These are phyloP conservation scores for Oxyria digyna DNA, from an alignment of 148 eudicot species.

Conservation along the genomic window DNA sequence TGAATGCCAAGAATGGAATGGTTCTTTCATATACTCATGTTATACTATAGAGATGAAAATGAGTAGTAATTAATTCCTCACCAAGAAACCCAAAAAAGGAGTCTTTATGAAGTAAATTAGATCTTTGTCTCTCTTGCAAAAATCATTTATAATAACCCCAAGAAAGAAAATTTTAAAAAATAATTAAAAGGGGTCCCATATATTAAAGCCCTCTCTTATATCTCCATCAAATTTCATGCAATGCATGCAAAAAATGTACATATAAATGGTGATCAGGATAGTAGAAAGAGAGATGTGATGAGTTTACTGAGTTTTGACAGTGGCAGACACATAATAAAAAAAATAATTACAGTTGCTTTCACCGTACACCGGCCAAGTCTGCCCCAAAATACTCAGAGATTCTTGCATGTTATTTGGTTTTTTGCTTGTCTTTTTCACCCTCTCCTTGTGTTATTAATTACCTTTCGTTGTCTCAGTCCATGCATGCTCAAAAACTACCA, in stretches of 20 bases:
- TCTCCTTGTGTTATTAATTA: not conserved
- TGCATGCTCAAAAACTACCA: slow-evolving; percentile 3
- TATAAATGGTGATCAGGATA: not conserved
- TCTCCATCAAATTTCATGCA: slow-evolving; percentile 6
- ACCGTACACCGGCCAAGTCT: not conserved
- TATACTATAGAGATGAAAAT: not conserved
- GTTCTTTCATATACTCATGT: not conserved
- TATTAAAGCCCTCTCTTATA: not conserved
- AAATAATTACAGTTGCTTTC: not conserved
- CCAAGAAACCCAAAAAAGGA: not conserved
- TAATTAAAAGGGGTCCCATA: not conserved
- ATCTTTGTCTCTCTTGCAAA: slow-evolving; percentile 6
- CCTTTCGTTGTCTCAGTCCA: slow-evolving; percentile 2
- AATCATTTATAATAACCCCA: not conserved
- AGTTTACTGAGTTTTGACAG: not conserved
- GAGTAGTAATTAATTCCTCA: not conserved
- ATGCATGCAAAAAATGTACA: slow-evolving; percentile 4
- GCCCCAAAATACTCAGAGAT: not conserved
- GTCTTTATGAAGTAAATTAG: slow-evolving; percentile 8
- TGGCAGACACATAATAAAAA: not conserved
- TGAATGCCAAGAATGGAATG: slow-evolving; percentile 1
- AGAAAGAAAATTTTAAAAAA: not conserved
- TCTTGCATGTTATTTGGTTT: slow-evolving; percentile 3
- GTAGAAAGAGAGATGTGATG: slow-evolving; percentile 5
- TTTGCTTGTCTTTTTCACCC: not conserved